Conservation (phyloP, 257 asterid species). For the Fraxinus excelsior region DNA sequence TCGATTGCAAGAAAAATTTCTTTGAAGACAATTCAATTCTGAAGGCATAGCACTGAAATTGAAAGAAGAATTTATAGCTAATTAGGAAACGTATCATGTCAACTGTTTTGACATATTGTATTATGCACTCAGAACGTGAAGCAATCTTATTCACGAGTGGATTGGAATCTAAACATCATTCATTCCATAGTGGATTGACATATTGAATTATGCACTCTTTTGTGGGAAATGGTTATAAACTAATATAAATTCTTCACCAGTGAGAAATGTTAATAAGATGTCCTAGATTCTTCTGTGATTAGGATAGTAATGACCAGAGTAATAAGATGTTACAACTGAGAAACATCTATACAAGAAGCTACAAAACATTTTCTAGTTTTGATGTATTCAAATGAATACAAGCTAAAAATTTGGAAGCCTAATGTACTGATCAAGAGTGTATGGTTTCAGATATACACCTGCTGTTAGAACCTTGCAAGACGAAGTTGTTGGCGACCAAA, state of each 20-base stretch:
- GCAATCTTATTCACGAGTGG: not conserved
- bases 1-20: slow-evolving; percentile 66
- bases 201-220: no score
- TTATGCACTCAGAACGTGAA: no score
- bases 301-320: no score
- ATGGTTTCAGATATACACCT: slow-evolving; percentile 27
- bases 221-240: no score
- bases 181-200: no score
- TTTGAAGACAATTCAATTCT: slow-evolving; percentile 72
- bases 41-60: slow-evolving; percentile 45
- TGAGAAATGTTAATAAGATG: not conserved
- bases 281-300: no score
- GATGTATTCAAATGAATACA: no score
- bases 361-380: no score
- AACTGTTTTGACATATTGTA: not conserved
- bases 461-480: slow-evolving; percentile 22
- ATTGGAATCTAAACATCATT: no score
- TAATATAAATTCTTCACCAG: not conserved
- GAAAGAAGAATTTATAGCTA: slow-evolving; percentile 9
- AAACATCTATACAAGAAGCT: no score
- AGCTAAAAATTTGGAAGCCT: no score
- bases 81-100: not conserved
- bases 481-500: slow-evolving; percentile 45
- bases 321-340: no score
- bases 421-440: not conserved